Percentiles rank a stretch among this genome's conserved stretches.
Conservation (phyloP, 2,329 filamentous ascomycete species). For the Pseudohalonectria lignicola region DNA sequence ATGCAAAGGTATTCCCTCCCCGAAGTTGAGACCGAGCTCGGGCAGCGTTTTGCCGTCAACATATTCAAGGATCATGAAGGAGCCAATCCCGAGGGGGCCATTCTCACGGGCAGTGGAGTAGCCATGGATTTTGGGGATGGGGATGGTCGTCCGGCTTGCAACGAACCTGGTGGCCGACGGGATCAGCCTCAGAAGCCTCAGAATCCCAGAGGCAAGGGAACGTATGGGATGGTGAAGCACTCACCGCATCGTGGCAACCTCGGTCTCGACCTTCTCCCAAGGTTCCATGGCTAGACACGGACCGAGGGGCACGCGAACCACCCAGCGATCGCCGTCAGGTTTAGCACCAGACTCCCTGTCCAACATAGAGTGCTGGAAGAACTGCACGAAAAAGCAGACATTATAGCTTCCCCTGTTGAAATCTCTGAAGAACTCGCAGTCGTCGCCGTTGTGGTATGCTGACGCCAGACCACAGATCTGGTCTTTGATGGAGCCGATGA, state of each 20-base stretch:
- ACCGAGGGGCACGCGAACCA: neutral
- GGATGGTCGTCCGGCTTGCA: conserved; percentile 1
- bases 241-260: neutral
- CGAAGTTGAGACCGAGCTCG: neutral
- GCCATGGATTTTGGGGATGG: neutral
- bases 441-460: neutral
- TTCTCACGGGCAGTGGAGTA: neutral
- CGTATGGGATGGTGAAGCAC: neutral
- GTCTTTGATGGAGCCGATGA: neutral
- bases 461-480: neutral
- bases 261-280: conserved; percentile 1
- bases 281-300: neutral
- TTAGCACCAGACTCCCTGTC: too few species aligned
- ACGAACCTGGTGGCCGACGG: neutral
- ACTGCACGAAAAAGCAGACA: conserved; percentile 1
- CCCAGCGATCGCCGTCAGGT: conserved; percentile 1
- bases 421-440: neutral
- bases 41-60: neutral
- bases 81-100: neutral
- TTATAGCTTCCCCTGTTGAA: neutral
- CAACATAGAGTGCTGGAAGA: neutral
- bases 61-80: neutral
- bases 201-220: neutral
- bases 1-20: neutral
- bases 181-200: neutral